Evolutionary conservation across 148 eudicot species (phyloP), one percentile per base, ranked within the genome.

Genomic region (Chenopodium album): DNA sequence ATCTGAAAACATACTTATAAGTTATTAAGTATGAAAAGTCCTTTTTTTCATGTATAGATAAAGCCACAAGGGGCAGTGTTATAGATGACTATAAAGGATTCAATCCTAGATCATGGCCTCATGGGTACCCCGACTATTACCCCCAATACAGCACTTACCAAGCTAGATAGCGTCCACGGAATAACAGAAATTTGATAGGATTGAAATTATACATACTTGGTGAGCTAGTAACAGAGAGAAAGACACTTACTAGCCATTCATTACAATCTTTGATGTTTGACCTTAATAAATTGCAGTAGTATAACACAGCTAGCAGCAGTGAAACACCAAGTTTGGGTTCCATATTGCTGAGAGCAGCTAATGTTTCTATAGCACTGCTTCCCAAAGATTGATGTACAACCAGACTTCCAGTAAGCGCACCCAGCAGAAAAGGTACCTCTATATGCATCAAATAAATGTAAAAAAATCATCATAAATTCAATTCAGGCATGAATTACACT

Each of bases 241-340:
- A 82, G 64, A 76, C 59, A 83, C 94, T 89, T 79, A 95, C 99
- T 92, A 78, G 77, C 87, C 87, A 82, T 48, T 85, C 86, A 78
- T 84, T 84, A 77, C 80, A 82, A 60, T 82, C 71, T 67, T 82
- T 81, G 78, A 81, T 80, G 82, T 76, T 80, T 67, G 68, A 78
- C 81, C 87, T 86, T 59, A 89, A 79, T 76, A 88, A 78, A 68
- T 92, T 89, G 84, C 62, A 86, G 90, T 90, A 94, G 90, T 88
- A 97, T 47, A 92, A 77, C 82, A 90, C 81, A 46, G 85, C 77
- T 46, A 97, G 92, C 87, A 97, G 81, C 74, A 94, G 76, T 32
- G 98, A 84, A 76, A 94, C 91, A 80, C 94, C 92, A 47, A 94
- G 91, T 85, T 86, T 89, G 83, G 97, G 91, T 56, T 92, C 94